phyloP scores from a whole-genome alignment of 768 basidiomycete genomes.

The Tulasnella sp. region DNA sequence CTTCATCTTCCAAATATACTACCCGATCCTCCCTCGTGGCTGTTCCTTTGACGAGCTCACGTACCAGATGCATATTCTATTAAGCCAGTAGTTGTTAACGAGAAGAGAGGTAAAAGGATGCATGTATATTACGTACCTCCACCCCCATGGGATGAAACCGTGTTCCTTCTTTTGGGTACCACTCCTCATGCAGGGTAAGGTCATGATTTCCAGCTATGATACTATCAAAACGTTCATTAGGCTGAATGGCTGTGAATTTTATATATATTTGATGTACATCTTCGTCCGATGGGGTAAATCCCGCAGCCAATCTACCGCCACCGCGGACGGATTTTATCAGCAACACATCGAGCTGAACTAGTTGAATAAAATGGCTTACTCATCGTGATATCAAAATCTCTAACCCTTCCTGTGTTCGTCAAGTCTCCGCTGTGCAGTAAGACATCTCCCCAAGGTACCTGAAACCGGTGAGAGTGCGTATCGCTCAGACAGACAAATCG shows the following conservation, averaged over 20 bases:
- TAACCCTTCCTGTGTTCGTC: conserved; percentile 5
- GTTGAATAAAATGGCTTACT: neutral
- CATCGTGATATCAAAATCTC: conserved; percentile 1
- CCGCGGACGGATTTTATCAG: neutral
- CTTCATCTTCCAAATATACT: conserved; percentile 16
- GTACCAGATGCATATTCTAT: conserved; percentile 3
- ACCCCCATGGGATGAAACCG: neutral
- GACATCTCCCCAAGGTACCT: conserved; percentile 21
- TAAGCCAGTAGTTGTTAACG: neutral
- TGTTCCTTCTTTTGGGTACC: neutral
- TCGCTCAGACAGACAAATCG: conserved; percentile 21
- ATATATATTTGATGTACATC: conserved; percentile 12
- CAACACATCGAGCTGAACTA: neutral
- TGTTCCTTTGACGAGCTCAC: conserved; percentile 3
- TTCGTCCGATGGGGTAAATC: conserved; percentile 13
- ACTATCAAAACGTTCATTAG: neutral
- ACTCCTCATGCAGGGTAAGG: conserved; percentile 3
- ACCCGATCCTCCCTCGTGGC: neutral
- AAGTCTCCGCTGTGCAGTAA: conserved; percentile 21
- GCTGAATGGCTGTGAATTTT: neutral
- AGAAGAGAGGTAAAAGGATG: neutral
- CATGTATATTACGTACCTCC: neutral
- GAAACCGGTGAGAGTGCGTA: conserved; percentile 20
- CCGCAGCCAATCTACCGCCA: conserved; percentile 10
- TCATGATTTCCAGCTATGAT: conserved; percentile 20